Evolutionary conservation across 257 asterid species (phyloP).

Genomic region (Fraxinus anomala): DNA sequence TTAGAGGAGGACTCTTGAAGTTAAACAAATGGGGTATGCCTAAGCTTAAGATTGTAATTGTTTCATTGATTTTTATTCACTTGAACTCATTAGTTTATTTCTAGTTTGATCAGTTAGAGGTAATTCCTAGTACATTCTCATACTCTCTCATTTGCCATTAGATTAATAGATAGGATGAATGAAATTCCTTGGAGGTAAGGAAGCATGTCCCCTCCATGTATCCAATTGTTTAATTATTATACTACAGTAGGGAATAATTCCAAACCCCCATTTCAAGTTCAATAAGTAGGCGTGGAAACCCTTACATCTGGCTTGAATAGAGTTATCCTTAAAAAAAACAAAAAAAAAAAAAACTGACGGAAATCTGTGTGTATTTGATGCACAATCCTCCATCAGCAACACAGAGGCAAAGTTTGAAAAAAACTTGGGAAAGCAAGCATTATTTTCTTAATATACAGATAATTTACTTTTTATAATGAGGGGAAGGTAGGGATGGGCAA

Average conservation of each 20-base stretch:
- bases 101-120: neutral
- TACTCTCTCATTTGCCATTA: neutral
- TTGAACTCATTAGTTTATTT: neutral
- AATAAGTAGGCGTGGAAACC: neutral
- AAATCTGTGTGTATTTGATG: neutral
- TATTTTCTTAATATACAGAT: neutral
- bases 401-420: constrained; percentile 12
- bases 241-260: neutral
- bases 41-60: neutral
- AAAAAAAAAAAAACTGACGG: neutral
- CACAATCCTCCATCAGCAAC: constrained; percentile 19
- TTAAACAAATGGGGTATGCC: neutral
- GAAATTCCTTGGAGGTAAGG: neutral
- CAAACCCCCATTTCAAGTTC: neutral
- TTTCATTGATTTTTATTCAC: neutral
- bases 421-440: constrained; percentile 8
- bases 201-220: neutral
- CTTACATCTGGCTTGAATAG: neutral
- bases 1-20: neutral
- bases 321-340: neutral
- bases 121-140: neutral
- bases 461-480: neutral
- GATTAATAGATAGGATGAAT: neutral
- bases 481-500: constrained; percentile 11
- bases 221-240: neutral